Evolutionary conservation across 2,329 filamentous ascomycete genomes (phyloP), one percentile per base, ranked within the genome.

Genomic region (Fusarium sp.): DNA sequence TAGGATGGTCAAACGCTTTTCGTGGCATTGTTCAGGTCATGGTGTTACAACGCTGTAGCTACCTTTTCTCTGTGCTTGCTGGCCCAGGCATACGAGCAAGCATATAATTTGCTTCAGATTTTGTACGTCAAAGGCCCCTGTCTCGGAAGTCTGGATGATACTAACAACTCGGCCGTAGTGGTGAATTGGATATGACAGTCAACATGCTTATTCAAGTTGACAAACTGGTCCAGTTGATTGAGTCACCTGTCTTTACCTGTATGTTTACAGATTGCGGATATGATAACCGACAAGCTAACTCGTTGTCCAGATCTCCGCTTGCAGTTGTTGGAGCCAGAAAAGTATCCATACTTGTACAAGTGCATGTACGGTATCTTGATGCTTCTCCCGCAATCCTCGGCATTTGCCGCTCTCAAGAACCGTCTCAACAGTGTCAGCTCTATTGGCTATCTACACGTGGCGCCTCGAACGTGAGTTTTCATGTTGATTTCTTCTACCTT

Each of bases 141-240:
- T 11, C 4, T 50, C n/a, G 34, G 4, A 13, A 29, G 7, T 8
- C 1, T 36, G 27, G 38, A 20, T 29, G 6, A 23, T 40, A 29
- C 60, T 68, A 57, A 42, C 33, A 11, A n/a, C 4, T 31, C 33
- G 8, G 18, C 11, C 23, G 13, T n/a, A 97, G 93, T 80, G 96
- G 93, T 64, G 96, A 99, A 75, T 85, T 99, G 53, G 96, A 99
- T 79, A 98, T 99, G 93, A 98, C 95, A 0, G 96, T 99, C 73
- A 97, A 97, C 74, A 97, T 97, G 81, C 87, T 99, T 60, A 99
- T 99, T 44, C 96, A 99, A 78, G 97, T 99, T 73, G 96, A 99
- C 80, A 99, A 99, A 79, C 86, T 99, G 14, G 96, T 99, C 11
- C 96, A 99, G 79, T 86, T 99, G 14, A 89, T 99, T 38, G 96